Evolutionary conservation across 306 rosid genomes (phyloP).

Genomic region (Rosa lucieae): DNA sequence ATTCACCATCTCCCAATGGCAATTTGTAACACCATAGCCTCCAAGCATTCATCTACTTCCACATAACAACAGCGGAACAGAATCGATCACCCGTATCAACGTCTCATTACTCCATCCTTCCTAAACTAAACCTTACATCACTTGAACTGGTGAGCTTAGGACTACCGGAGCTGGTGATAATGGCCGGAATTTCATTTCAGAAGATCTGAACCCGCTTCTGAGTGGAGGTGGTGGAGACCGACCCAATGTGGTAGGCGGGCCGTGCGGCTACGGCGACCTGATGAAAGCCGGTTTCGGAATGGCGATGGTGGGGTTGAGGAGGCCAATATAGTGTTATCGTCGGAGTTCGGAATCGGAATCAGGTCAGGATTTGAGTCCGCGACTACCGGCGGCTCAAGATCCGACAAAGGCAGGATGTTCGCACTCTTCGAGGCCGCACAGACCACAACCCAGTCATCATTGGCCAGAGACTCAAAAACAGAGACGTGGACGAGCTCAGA

Average conservation of each 20-base stretch:
- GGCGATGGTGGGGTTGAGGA: too few relatives aligned
- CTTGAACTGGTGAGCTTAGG: neutral
- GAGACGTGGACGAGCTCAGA: constrained; percentile 34
- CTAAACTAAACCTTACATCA: neutral
- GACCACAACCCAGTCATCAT: constrained; percentile 23
- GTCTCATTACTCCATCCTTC: neutral
- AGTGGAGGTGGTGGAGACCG: constrained; percentile 66
- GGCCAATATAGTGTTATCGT: too few relatives aligned
- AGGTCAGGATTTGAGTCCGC: too few relatives aligned
- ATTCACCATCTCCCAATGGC: neutral
- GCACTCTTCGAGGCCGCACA: constrained; percentile 51
- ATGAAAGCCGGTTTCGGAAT: too few relatives aligned
- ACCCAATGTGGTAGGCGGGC: constrained; percentile 17
- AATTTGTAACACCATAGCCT: neutral
- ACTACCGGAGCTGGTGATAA: constrained; percentile 54
- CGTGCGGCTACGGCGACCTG: too few relatives aligned
- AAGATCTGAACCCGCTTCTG: constrained; percentile 69
- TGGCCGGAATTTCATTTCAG: constrained; percentile 58
- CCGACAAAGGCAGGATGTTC: constrained; percentile 36
- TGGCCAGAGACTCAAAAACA: constrained; percentile 25
- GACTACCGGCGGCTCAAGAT: too few relatives aligned
- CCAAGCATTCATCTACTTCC: neutral
- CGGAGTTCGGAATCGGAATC: too few relatives aligned
- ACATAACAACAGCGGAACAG: neutral
- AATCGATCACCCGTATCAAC: neutral